Evolutionary conservation across 2,329 filamentous ascomycete genomes (phyloP).

Genomic region (Teratosphaeria gauchensis): DNA sequence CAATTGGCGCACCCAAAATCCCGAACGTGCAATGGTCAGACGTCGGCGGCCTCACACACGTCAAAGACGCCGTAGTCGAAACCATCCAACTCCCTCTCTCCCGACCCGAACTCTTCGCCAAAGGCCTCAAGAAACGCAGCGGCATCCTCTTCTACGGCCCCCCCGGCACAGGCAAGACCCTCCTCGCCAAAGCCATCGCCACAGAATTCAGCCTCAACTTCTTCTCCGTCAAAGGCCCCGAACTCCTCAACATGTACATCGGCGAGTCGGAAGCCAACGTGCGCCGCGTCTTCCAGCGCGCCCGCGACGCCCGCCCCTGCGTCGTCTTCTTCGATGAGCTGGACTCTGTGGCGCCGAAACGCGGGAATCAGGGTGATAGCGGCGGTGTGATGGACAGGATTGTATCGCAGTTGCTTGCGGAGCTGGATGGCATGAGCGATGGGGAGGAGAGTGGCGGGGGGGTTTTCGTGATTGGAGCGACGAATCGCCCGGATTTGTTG

Average conservation of each 20-base stretch:
- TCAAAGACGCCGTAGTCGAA: constrained; percentile 94
- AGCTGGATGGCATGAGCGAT: constrained; percentile 95
- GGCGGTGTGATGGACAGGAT: constrained; percentile 98
- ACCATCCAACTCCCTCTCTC: constrained; percentile 91
- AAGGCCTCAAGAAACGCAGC: constrained; percentile 95
- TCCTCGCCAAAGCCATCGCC: constrained; percentile 87
- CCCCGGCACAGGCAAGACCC: constrained; percentile 81
- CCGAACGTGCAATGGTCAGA: constrained; percentile 95
- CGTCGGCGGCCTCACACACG: constrained; percentile 82
- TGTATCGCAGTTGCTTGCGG: constrained; percentile 85
- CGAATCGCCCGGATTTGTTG: constrained; percentile 85
- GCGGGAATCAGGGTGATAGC: constrained; percentile 93
- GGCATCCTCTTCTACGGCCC: constrained; percentile 89
- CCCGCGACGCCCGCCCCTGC: constrained; percentile 74
- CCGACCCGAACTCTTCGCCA: constrained; percentile 85
- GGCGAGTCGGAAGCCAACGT: constrained; percentile 91
- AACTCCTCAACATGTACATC: constrained; percentile 92
- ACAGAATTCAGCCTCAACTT: constrained; percentile 92
- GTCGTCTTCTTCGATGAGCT: constrained; percentile 92
- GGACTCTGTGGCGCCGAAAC: constrained; percentile 88
- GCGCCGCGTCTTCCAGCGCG: constrained; percentile 76
- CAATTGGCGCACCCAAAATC: constrained; percentile 95
- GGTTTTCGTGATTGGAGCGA: constrained; percentile 94
- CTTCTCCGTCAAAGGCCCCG: constrained; percentile 86
- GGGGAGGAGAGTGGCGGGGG: constrained; percentile 72